phyloP scores from a whole-genome alignment of 2,329 filamentous ascomycete species.

The Fusarium algeriense region DNA sequence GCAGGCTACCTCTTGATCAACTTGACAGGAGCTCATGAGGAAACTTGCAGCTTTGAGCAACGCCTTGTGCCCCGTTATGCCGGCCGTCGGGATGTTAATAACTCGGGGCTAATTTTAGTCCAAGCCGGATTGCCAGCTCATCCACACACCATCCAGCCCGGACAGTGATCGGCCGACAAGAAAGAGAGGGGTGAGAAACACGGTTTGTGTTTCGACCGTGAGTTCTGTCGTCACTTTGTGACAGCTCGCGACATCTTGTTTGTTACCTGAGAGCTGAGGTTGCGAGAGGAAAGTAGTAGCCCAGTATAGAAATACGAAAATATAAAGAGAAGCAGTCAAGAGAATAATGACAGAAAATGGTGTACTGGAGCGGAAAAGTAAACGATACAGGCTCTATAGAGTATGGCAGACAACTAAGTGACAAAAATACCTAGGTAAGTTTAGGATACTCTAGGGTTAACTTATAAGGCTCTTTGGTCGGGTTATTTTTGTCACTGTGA shows the following conservation, averaged over 20 bases:
- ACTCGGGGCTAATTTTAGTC: conserved; percentile 47
- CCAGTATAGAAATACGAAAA: not conserved
- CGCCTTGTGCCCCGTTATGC: conserved; percentile 29
- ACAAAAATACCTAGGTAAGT: not conserved
- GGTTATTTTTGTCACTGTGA: too few relatives aligned
- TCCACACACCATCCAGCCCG: conserved; percentile 44
- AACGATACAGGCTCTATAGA: not conserved
- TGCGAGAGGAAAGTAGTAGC: conserved; percentile 5
- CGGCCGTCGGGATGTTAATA: conserved; percentile 29
- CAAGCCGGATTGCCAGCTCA: conserved; percentile 45
- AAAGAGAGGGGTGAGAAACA: conserved; percentile 38
- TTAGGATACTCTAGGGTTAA: too few relatives aligned
- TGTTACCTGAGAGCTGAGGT: not conserved
- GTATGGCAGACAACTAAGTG: too few relatives aligned
- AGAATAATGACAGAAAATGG: not conserved
- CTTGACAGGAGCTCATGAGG: conserved; percentile 19
- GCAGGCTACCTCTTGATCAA: conserved; percentile 26
- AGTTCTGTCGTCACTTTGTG: conserved; percentile 37
- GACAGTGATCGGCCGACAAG: conserved; percentile 44
- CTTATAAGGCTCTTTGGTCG: too few relatives aligned
- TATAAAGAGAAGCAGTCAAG: conserved; percentile 21
- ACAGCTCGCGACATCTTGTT: conserved; percentile 10
- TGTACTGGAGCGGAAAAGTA: not conserved
- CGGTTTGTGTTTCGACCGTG: conserved; percentile 28
- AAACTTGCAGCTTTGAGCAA: conserved; percentile 20